phyloP scores from a whole-genome alignment of 495 filamentous ascomycete genomes.

The Oidiodendron maius region DNA sequence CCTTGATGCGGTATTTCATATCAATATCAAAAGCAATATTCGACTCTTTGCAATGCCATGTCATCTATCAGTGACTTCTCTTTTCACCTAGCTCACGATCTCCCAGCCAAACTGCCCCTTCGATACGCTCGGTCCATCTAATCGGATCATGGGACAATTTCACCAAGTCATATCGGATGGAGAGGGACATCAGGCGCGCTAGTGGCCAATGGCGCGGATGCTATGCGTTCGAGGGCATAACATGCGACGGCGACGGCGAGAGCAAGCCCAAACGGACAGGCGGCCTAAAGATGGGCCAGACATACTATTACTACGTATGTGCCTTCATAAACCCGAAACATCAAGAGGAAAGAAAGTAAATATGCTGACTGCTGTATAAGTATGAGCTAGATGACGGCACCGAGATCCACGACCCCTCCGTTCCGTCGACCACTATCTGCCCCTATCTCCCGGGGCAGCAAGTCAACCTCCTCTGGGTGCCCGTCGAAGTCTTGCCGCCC shows the following conservation, averaged over 20 bases:
- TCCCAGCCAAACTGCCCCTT: conserved; percentile 56
- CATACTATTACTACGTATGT: conserved; percentile 90
- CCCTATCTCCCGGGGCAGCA: conserved; percentile 81
- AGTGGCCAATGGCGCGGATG: conserved; percentile 77
- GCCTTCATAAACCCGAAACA: conserved; percentile 14
- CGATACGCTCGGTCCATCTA: conserved; percentile 66
- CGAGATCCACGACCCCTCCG: conserved; percentile 64
- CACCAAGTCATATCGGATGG: conserved; percentile 66
- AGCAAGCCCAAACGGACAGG: conserved; percentile 57
- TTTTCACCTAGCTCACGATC: conserved; percentile 24
- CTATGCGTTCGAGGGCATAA: conserved; percentile 75
- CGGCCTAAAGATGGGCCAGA: conserved; percentile 85
- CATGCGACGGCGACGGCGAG: conserved; percentile 64
- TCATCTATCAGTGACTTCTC: conserved; percentile 10
- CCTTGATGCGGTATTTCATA: too few species aligned
- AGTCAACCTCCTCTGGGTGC: conserved; percentile 77
- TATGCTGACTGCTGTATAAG: conserved; percentile 33
- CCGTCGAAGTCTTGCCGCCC: conserved; percentile 54
- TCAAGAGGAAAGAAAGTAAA: too few species aligned
- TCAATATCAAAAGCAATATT: too few species aligned
- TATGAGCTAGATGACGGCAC: conserved; percentile 72
- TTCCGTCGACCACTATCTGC: conserved; percentile 71
- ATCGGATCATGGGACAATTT: conserved; percentile 96
- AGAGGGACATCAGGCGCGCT: conserved; percentile 64
- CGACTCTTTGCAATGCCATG: too few species aligned